Conservation (phyloP, 2,329 filamentous ascomycete species). For the Penicillium sumatraense region DNA sequence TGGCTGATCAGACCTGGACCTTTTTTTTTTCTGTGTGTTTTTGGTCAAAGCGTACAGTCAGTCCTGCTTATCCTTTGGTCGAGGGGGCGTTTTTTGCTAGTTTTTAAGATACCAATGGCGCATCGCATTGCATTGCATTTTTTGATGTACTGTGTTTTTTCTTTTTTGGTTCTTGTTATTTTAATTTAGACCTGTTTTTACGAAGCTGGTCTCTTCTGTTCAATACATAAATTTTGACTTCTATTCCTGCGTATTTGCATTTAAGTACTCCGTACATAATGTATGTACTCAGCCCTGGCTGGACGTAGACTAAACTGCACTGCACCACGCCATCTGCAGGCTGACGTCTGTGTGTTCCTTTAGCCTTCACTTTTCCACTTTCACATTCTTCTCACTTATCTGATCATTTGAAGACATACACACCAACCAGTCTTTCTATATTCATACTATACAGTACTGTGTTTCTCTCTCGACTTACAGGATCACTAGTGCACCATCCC, state of each 20-base stretch:
- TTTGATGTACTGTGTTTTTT: no score
- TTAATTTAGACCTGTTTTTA: no score
- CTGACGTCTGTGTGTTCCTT: constrained; percentile 23
- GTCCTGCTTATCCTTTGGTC: neutral
- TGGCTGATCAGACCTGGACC: constrained; percentile 4
- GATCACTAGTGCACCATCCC: no score
- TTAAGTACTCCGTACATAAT: no score
- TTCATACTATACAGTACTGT: no score
- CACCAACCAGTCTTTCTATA: no score
- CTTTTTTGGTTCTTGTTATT: no score
- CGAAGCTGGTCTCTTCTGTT: neutral
- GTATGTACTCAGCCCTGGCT: neutral
- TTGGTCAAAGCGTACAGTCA: constrained; percentile 5
- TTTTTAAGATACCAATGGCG: constrained; percentile 16
- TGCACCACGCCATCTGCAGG: constrained; percentile 9
- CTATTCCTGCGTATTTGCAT: neutral
- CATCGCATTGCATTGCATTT: no score
- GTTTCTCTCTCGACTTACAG: no score
- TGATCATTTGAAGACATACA: neutral
- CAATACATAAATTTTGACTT: neutral
- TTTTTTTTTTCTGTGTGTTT: no score
- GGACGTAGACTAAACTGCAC: neutral
- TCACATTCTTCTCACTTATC: neutral
- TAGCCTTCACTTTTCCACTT: constrained; percentile 3
- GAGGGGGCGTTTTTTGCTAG: constrained; percentile 4